Conservation (phyloP, 2,329 filamentous ascomycete species). For the Colletotrichum caudatum region DNA sequence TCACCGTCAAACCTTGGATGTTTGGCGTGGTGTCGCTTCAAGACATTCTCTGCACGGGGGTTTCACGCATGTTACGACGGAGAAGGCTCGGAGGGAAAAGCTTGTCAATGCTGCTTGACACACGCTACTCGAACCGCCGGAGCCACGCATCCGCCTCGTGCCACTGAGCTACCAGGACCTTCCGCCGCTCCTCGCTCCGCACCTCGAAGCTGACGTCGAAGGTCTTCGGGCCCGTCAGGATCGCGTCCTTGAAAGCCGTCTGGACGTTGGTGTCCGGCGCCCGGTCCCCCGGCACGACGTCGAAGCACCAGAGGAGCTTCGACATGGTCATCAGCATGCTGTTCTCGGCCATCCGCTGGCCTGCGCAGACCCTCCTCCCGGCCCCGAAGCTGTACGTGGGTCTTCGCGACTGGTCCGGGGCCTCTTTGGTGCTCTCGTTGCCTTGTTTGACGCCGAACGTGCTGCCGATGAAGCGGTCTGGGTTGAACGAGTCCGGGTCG, state of each 20-base stretch:
- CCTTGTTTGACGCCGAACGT: not conserved
- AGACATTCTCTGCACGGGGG: not conserved
- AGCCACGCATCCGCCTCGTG: slow-evolving; percentile 16
- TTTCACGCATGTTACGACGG: too few species aligned
- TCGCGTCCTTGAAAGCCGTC: slow-evolving; percentile 18
- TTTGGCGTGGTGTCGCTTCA: not conserved
- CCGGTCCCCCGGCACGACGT: slow-evolving; percentile 47
- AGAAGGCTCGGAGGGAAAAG: not conserved
- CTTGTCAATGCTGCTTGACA: not conserved
- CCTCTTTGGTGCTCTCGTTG: slow-evolving; percentile 1
- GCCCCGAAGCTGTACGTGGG: slow-evolving; percentile 58
- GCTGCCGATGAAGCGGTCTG: slow-evolving; percentile 44
- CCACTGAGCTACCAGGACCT: slow-evolving; percentile 1
- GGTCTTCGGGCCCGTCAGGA: slow-evolving; percentile 11
- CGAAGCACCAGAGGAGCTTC: slow-evolving; percentile 62
- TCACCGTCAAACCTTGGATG: not conserved
- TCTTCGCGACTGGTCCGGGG: slow-evolving; percentile 34
- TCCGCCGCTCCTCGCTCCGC: not conserved
- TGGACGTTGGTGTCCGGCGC: slow-evolving; percentile 2
- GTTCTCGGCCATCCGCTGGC: slow-evolving; percentile 61
- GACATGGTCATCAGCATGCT: slow-evolving; percentile 55
- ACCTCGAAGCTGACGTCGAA: slow-evolving; percentile 13
- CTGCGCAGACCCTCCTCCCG: slow-evolving; percentile 61
- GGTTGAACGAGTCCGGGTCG: slow-evolving; percentile 46
- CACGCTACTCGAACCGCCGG: slow-evolving; percentile 2